Base-by-base conservation (phyloP, 2,329 filamentous ascomycete genomes). In the Pestalotiopsis sp. region DNA sequence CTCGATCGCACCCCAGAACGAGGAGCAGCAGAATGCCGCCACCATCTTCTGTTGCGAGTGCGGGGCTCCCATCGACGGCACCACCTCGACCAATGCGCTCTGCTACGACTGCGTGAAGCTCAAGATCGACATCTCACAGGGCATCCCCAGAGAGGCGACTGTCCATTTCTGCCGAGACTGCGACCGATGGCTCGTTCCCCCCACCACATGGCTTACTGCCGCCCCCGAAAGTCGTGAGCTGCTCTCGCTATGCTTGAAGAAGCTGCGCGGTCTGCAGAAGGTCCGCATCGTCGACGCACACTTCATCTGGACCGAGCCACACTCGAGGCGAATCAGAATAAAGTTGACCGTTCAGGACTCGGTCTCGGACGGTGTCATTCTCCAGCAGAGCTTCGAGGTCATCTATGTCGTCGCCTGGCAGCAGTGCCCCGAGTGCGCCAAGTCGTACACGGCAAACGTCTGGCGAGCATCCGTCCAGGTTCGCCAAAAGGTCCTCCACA, bases 281-380 rank as follows among this genome's bases (percentile, higher is more conserved):
- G 93, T 97, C 73, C 89, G 96, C 70, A 96, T 99, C 76, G 95
- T 98, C 76, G 96, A 99, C 79, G 96, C 96, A 61, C 93, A 90
- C 76, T 99, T 98, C 79, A 93, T 98, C 78, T 99, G 96, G 96
- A 99, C 96, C 1, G 96, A 99, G 81, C 95, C 96, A 12, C 96
- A 99, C 83, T 98, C 95, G 75, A 88, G 94, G 77, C 87, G 96
- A 79, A 88, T 98, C 72, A 97, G 95, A 82, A 91, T 98, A 80
- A 98, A 98, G 85, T 91, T 99, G 80, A 98, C 96, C 0, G 91
- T 98, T 62, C 96, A 98, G 77, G 88, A 90, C 70, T 81, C 85
- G 25, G 88, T 91, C 1, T 86, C 87, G 65, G 88, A 90, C 67
- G 89, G 88, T 31, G 86, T 90, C 60, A 80, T 91, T 68, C 84